Evolutionary conservation across 2,329 filamentous ascomycete species (phyloP), one percentile per base, ranked within the genome.

Genomic region (Sporothrix pallida): DNA sequence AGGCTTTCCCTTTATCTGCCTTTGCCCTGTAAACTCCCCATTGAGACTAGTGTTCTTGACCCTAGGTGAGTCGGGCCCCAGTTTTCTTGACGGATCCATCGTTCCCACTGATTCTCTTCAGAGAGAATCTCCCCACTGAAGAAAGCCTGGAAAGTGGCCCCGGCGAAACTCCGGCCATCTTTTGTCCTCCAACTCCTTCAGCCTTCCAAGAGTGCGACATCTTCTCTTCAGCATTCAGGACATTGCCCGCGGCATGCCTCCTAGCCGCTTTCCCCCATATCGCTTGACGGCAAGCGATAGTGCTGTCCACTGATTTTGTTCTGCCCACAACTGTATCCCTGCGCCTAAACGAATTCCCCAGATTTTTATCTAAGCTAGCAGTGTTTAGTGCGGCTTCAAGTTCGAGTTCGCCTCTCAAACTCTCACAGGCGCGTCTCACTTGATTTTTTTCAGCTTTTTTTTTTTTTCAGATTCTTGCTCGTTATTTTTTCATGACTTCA

Each of bases 131-230:
- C n/a, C 15, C 20, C 62, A 48, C 62, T 67, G 62, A 67, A 48
- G 44, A 26, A 48, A 26, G 23, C 46, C 31, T 63, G 58, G 58
- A n/a, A 48, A 42, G 23, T 37, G 44, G 23, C 46, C 46, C 46
- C 65, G 65, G 65, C 65, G 46, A 69, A 37, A 52, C 48, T 69
- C 65, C 65, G 65, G 65, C 13, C 23, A 17, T 15, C n/a, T 26
- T 46, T 23, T 17, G 15, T 17, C 13, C 26, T 15, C 4, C 13
- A 9, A n/a, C 60, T n/a, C 17, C 20, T 54, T 69, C 46, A 69
- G 65, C 44, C 46, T 20, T 48, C 62, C 62, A 48, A 50, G 17
- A 54, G 20, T 17, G 20, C 50, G 20, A 54, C 50, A 20, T 10
- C 13, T 8, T 8, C 50, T 17, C n/a, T 20, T 50, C 50, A 15